A percentile compares a stretch with the other conserved stretches of the same genome.
Conservation (phyloP, 2,329 filamentous ascomycete species). For the Botrytis fragariae region DNA sequence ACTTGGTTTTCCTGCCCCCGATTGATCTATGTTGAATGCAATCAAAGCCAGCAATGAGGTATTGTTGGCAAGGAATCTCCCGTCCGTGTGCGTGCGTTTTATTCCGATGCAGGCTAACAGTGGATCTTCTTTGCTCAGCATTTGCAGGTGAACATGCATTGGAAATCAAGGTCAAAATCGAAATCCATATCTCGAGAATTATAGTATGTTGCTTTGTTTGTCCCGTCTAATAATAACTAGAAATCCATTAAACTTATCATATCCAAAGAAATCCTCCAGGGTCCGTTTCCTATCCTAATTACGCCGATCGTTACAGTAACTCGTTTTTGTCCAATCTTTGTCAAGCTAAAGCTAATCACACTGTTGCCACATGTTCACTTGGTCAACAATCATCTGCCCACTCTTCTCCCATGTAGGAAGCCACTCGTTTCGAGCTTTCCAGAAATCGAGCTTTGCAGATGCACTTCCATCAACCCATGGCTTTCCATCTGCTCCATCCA, state of each 20-base stretch:
- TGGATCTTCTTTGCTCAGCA: neutral
- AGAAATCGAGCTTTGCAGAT: slow-evolving; percentile 73
- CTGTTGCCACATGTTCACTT: slow-evolving; percentile 70
- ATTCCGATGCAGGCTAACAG: neutral
- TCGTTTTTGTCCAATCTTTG: neutral
- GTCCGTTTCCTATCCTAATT: slow-evolving; percentile 3
- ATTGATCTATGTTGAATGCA: neutral
- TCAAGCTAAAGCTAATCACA: slow-evolving; percentile 49
- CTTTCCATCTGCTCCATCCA: slow-evolving; percentile 68
- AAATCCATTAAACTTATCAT: neutral
- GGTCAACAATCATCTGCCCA: slow-evolving; percentile 66
- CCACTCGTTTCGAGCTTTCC: slow-evolving; percentile 65
- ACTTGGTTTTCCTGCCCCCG: neutral
- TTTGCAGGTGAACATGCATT: neutral
- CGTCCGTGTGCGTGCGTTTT: neutral
- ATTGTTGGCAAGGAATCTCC: neutral
- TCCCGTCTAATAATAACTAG: slow-evolving; percentile 16
- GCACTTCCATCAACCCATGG: slow-evolving; percentile 72
- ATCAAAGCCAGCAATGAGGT: neutral
- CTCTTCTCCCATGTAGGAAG: slow-evolving; percentile 64
- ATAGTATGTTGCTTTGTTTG: neutral
- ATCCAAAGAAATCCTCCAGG: slow-evolving; percentile 7
- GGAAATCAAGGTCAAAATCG: neutral
- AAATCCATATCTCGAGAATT: neutral
- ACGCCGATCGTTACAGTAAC: neutral